Evolutionary conservation across 371 early-diverging fungal species (phyloP), one percentile per base, ranked within the genome.

Genomic region (Syncephalastrum sp.): DNA sequence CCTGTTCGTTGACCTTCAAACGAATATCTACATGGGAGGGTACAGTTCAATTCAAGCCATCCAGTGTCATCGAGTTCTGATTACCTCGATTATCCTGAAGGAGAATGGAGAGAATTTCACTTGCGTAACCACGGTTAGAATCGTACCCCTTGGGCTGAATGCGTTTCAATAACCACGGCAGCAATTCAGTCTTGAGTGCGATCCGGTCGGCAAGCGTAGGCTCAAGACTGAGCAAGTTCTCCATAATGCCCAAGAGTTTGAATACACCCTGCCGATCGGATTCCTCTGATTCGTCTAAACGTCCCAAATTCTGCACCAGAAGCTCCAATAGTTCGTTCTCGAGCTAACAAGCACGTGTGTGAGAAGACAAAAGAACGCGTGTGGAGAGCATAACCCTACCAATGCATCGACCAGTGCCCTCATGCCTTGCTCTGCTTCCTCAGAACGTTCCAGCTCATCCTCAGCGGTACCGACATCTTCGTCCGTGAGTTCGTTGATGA

Each of bases 261-360:
- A 93, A 93, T 1, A 94, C 87, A 33, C 94, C 95, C 66, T 91
- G 88, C 46, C 86, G 84, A 65, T 97, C 97, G 5, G 88, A 83
- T 3, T 86, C 68, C 59, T 85, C 88, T 14, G 75, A 69, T 65
- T 95, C 95, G 66, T 95, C 82, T 57, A 97, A 61, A 16, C 95
- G 80, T 3, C 68, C 73, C 61, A 96, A 61, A 53, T 90, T 92
- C 56, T 91, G 86, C 3, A 94, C 89, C 42, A 96, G 61, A 49
- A 93, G 68, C 49, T 87, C 86, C 38, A 94, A 69, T 0, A 88
- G 65, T 53, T 92, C 89, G 51, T 88, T 78, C 43, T 89, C 85
- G 8, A 91, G 29, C 87, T 86, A 62, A 10, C 38, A 12, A 29
- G 25, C 14, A 5, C n/a, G 14, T 16, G 5, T 24, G 41, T 48